phyloP scores from a whole-genome alignment of 1,139 yeast genomes.

The Pichia norvegensis region DNA sequence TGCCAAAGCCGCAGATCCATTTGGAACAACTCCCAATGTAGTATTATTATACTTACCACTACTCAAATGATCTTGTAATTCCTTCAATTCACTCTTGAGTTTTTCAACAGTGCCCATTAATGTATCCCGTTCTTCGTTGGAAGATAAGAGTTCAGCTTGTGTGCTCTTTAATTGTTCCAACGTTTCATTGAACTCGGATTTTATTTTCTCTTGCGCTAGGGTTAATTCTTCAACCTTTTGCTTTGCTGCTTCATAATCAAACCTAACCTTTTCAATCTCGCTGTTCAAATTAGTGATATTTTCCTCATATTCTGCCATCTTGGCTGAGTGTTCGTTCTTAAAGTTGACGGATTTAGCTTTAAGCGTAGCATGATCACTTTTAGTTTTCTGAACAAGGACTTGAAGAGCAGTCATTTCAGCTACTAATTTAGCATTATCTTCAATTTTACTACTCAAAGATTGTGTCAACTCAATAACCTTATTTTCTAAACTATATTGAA shows the following conservation, averaged over 20 bases:
- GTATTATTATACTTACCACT: constrained; percentile 17
- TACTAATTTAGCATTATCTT: constrained; percentile 69
- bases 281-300: constrained; percentile 48
- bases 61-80: constrained; percentile 26
- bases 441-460: constrained; percentile 64
- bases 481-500: constrained; percentile 86
- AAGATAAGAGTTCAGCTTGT: constrained; percentile 53
- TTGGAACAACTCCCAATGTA: constrained; percentile 23
- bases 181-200: constrained; percentile 54
- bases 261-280: constrained; percentile 49
- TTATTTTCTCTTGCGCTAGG: constrained; percentile 56
- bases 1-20: constrained; percentile 27
- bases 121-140: constrained; percentile 54
- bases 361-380: constrained; percentile 48
- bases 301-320: constrained; percentile 41
- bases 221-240: constrained; percentile 56
- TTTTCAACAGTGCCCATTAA: constrained; percentile 62
- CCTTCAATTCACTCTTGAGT: constrained; percentile 38
- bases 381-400: constrained; percentile 48
- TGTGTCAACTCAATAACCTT: constrained; percentile 94
- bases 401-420: constrained; percentile 53
- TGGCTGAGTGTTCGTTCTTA: constrained; percentile 38
- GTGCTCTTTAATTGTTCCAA: constrained; percentile 58
- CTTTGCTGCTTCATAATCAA: constrained; percentile 56
- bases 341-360: constrained; percentile 51